Evolutionary conservation across 139 green algal genomes (phyloP), one percentile per base, ranked within the genome.

Genomic region (Penium margaritaceum): DNA sequence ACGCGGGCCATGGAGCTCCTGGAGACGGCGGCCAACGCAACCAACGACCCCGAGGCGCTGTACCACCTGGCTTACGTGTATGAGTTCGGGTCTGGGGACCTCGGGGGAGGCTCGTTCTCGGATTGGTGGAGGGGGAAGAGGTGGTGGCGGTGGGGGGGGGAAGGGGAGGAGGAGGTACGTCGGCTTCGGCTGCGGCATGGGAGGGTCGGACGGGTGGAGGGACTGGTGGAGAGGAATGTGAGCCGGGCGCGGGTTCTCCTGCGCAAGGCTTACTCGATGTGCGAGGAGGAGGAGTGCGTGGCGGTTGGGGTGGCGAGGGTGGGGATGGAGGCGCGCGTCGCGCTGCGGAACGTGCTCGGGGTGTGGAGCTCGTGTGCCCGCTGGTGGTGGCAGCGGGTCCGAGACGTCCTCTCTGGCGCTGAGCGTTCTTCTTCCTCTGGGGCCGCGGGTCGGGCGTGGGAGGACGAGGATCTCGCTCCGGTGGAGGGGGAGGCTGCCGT

Each of bases 21-120:
- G n/a, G n/a, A n/a, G n/a, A n/a, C n/a, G n/a, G n/a, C n/a, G n/a
- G n/a, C n/a, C n/a, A n/a, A n/a, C n/a, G n/a, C n/a, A n/a, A n/a
- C n/a, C n/a, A n/a, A 60, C 47, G 47, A 60, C 3, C 47, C 47
- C 29, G 47, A 60, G 47, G 47, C 47, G 0, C 47, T 60, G 9
- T 60, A 33, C 47, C 47, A 60, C 47, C 47, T 60, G n/a, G 47
- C 47, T 5, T 60, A 60, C 47, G n/a, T 60, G n/a, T 24, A 60
- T 60, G 47, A 60, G 29, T 33, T 33, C 47, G 30, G 47, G n/a
- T 33, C 47, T 3, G 17, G 47, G 4, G 47, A 24, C n/a, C 30
- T 33, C 47, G 30, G 47, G 29, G 47, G 3, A 60, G 47, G 47
- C 0, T 2, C 47, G 2, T 3, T 60, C 47, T n/a, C n/a, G n/a